phyloP scores from a whole-genome alignment of 495 filamentous ascomycete genomes.

The Neurospora africana region DNA sequence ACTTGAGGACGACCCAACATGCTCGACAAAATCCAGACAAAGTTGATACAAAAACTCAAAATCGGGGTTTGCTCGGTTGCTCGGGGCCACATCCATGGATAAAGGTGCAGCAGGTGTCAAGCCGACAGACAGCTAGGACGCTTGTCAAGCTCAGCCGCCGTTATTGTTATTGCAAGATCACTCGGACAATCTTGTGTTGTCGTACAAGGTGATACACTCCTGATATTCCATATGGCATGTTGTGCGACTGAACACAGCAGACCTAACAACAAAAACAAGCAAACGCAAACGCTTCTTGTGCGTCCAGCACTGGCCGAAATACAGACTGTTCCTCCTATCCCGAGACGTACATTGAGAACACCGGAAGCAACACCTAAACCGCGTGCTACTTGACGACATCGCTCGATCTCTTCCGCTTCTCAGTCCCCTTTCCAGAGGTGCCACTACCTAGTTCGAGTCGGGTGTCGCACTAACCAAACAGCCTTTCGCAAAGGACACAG shows the following conservation, averaged over 20 bases:
- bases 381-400: background rate
- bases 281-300: background rate
- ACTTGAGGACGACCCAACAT: background rate
- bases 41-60: background rate
- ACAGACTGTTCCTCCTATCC: background rate
- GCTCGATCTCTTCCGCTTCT: background rate
- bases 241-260: background rate
- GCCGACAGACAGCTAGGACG: background rate
- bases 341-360: background rate
- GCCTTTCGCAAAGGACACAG: slow-evolving; percentile 26
- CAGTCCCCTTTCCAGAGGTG: background rate
- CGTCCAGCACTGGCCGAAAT: background rate
- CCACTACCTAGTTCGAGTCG: slow-evolving; percentile 1
- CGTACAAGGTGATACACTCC: background rate
- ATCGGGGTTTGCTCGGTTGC: background rate
- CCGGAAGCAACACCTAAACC: background rate
- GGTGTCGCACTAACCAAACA: slow-evolving; percentile 25
- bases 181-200: background rate
- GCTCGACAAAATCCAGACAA: background rate
- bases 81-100: background rate
- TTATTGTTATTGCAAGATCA: background rate
- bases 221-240: background rate
- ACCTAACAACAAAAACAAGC: background rate
- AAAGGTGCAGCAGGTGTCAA: background rate
- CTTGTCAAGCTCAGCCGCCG: background rate